Conservation (phyloP, 208 protist species). For the Trypanosoma conorhini region DNA sequence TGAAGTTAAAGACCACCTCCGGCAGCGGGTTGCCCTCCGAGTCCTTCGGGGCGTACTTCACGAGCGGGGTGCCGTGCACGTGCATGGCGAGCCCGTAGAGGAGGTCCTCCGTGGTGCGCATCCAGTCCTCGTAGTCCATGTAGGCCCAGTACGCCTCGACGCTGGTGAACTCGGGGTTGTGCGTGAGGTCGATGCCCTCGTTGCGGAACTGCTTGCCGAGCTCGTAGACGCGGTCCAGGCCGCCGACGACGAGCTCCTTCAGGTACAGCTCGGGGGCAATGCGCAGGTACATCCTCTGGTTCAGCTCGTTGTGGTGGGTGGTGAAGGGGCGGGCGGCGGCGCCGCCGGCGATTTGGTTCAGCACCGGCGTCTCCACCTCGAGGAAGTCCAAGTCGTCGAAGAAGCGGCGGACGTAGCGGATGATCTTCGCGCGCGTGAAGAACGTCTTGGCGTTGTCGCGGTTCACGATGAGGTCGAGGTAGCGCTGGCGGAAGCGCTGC, state of each 20-base stretch:
- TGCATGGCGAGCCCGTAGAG: constrained; percentile 94
- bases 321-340: constrained; percentile 99
- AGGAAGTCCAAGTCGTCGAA: constrained; percentile 96
- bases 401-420: constrained; percentile 98
- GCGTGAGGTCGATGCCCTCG: constrained; percentile 97
- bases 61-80: constrained; percentile 92
- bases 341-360: constrained; percentile 99
- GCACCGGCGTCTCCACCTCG: constrained; percentile 99
- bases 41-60: constrained; percentile 95
- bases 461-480: constrained; percentile 99
- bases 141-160: constrained; percentile 99
- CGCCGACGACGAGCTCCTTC: constrained; percentile 99
- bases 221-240: constrained; percentile 99
- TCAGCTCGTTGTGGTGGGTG: constrained; percentile 99
- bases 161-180: constrained; percentile 99
- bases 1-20: constrained; percentile 98
- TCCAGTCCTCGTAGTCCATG: constrained; percentile 99
- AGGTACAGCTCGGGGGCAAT: constrained; percentile 99
- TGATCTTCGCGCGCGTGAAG: constrained; percentile 92
- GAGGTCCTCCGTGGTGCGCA: constrained; percentile 98
- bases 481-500: constrained; percentile 97
- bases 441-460: constrained; percentile 94
- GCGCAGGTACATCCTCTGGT: constrained; percentile 98
- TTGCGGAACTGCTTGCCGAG: constrained; percentile 99
- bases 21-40: constrained; percentile 75